Base-by-base conservation (phyloP, 2,329 filamentous ascomycete species). In the Fusarium staphyleae region DNA sequence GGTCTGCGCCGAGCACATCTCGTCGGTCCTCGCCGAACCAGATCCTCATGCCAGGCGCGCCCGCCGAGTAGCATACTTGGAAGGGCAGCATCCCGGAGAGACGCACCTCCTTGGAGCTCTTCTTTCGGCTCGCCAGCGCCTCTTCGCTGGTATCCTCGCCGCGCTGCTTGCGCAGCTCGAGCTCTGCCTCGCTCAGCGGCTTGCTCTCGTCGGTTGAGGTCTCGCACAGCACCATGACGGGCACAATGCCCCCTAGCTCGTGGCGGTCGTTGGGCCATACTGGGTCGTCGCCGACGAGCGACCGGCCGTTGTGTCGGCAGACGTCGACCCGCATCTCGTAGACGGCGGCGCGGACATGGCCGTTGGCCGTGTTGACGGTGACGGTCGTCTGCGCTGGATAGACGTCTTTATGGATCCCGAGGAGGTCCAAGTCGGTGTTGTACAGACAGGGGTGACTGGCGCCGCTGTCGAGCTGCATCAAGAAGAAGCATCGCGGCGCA, bases 21-120 rank as follows among this genome's bases (percentile, higher is more conserved):
- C 65, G 36, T 8, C 65, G 50, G 45, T 67, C 65, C 30, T 67
- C 65, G 10, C 65, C 65, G 40, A 67, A 66, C 65, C 65, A 67
- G 16, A 66, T 41, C 8, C 24, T 40, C 29, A 42, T 45, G 4
- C 61, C 63, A 10, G 62, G 65, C 7, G 49, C 62, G 28, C 56
- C 49, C 3, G 61, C 48, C 16, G 49, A 54, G 33, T 67, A 68
- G 54, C 65, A 68, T 28, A 66, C 65, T 22, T 68, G 63, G 18
- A 67, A 67, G 0, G 65, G 65, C 19, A 67, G 53, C 50, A 67
- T 57, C 2, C 65, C 65, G 1, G 65, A 67, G 8, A 67, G 43
- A 3, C 65, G 65, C 5, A 47, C 42, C 9, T 67, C 63, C 1
- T n/a, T 14, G 7, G 32, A 11, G 5, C 41, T 43, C 44, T 48